Conservation (phyloP, 2,329 filamentous ascomycete species). For the Curvularia spicifera region DNA sequence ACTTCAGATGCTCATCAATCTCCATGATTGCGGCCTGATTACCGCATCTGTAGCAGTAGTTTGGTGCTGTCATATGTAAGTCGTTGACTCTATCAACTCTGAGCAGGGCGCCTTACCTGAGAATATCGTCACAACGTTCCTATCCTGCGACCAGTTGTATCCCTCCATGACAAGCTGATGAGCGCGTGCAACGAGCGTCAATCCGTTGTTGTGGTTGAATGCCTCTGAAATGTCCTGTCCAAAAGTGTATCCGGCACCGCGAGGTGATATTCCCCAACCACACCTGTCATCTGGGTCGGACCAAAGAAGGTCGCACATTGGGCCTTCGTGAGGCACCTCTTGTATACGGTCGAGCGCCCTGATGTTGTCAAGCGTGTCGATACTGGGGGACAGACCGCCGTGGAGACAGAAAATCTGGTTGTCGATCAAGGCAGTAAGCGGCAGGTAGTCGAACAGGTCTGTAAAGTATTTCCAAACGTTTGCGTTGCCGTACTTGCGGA, state of each 20-base stretch:
- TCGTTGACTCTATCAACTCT: not conserved
- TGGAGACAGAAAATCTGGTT: constrained; percentile 77
- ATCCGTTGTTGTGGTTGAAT: constrained; percentile 98
- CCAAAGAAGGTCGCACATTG: constrained; percentile 79
- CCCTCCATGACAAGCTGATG: constrained; percentile 99
- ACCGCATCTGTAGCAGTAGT: constrained; percentile 97
- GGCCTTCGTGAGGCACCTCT: constrained; percentile 78
- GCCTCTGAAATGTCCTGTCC: constrained; percentile 97
- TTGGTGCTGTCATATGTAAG: constrained; percentile 55
- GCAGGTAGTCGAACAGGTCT: constrained; percentile 79
- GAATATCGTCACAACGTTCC: constrained; percentile 98
- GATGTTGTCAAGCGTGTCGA: constrained; percentile 76
- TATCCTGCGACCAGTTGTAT: constrained; percentile 98
- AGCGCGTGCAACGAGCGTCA: constrained; percentile 93
- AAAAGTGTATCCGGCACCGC: constrained; percentile 94
- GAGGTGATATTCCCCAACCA: constrained; percentile 93
- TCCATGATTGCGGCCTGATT: constrained; percentile 99
- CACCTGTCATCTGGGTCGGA: constrained; percentile 94
- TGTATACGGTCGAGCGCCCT: constrained; percentile 59
- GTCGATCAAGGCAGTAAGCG: constrained; percentile 75
- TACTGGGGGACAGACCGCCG: constrained; percentile 74
- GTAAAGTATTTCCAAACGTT: constrained; percentile 82
- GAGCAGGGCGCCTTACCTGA: constrained; percentile 60
- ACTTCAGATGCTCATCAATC: constrained; percentile 98
- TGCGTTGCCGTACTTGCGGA: constrained; percentile 63